Base-by-base conservation (phyloP, 768 basidiomycete genomes). In the Tylopilus sp. region DNA sequence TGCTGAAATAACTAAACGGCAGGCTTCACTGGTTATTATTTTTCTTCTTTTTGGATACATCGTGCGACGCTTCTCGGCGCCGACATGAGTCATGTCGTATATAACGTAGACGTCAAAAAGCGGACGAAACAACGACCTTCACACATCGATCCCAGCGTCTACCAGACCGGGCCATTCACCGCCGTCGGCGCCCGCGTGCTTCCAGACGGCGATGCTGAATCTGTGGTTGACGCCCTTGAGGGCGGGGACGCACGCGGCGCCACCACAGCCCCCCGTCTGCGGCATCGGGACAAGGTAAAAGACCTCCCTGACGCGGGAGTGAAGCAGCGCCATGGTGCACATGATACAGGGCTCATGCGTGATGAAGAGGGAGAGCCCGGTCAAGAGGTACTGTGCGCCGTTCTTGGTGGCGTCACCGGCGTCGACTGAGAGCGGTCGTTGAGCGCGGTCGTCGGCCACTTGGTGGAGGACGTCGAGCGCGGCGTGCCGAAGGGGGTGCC, bases 301-400 rank as follows among this genome's bases (percentile, higher is more conserved):
- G 6, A 98, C 79, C 53, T 93, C 85, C 60, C 88, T 86, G 50
- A 98, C 91, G n/a, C 97, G 82, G 1, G 91, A 94, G 69, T 99
- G 97, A 6, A 97, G 73, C 20, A 98, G 72, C 2, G 94, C 91
- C 97, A 99, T 99, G 60, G 85, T 82, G 68, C 97, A 99, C 91
- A 98, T 93, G 50, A 99, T 79, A 60, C 97, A 99, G 0, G 97
- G 97, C 60, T 99, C 97, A 69, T 99, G 95, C 10, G 92, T 91
- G 47, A 83, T 81, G 73, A 98, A 98, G 22, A 98, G 75, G 1
- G 85, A 82, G 17, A 84, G 78, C 2, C 84, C 83, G 0, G 93
- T 98, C 22, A 98, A 77, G 40, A 98, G 84, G 69, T 99, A 99
- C 62, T 88, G 86, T 1, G 84, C 72, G 13, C 90, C 87, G 58